Evolutionary conservation across 192 early-diverging fungal genomes (phyloP).

Genomic region (Oehlia diaphana): DNA sequence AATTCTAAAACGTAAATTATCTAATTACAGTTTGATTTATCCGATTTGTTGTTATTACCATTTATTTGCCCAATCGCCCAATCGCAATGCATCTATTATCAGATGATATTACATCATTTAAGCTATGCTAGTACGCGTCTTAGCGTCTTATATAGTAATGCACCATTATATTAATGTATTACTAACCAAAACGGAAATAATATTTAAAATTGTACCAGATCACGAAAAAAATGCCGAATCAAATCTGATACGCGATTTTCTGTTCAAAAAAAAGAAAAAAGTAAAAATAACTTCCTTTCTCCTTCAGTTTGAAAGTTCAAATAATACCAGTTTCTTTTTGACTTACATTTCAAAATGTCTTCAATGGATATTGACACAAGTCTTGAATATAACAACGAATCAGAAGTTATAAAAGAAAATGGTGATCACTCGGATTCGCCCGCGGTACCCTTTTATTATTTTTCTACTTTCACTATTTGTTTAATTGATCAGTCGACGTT

Average conservation of each 20-base stretch:
- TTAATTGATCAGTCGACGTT: background rate
- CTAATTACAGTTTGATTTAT: no score
- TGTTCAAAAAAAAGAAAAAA: background rate
- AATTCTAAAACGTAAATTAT: no score
- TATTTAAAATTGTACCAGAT: background rate
- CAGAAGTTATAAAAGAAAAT: background rate
- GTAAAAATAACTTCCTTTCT: background rate
- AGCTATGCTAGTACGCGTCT: background rate
- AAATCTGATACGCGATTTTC: background rate
- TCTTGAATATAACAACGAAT: background rate
- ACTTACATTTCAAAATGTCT: background rate
- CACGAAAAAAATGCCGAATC: background rate
- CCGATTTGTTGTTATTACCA: no score
- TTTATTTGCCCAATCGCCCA: no score
- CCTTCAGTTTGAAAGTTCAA: background rate
- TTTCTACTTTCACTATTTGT: background rate
- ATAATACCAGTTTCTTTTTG: background rate
- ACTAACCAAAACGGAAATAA: background rate
- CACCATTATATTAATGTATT: background rate
- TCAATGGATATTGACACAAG: background rate
- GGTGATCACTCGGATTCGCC: background rate
- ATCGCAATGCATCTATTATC: no score
- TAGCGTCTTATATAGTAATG: background rate
- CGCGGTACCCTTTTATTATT: background rate
- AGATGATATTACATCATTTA: no score